phyloP scores from a whole-genome alignment of 2,329 filamentous ascomycete species.

The Tolypocladium pustulatum region DNA sequence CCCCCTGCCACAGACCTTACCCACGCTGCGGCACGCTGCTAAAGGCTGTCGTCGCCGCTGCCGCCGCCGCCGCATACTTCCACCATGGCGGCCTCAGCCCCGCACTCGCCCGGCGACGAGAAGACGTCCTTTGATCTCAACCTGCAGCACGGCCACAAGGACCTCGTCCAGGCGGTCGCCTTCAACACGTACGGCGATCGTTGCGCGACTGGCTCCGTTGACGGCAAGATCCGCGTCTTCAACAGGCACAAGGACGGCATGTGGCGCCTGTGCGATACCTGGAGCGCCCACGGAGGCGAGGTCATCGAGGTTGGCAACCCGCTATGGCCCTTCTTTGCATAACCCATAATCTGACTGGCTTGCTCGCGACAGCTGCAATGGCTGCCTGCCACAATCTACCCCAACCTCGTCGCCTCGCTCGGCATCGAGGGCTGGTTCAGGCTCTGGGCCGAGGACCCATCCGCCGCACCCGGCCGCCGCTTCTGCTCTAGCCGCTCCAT shows the following conservation, averaged over 20 bases:
- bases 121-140: conserved; percentile 44
- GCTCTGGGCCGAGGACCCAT: conserved; percentile 85
- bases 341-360: neutral
- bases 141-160: conserved; percentile 64
- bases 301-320: conserved; percentile 61
- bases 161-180: conserved; percentile 73
- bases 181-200: conserved; percentile 91
- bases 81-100: conserved; percentile 18
- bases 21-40: neutral
- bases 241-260: conserved; percentile 67
- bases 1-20: neutral
- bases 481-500: conserved; percentile 56
- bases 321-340: neutral
- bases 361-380: conserved; percentile 61
- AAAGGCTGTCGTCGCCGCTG: neutral
- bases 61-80: neutral
- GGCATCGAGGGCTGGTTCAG: conserved; percentile 85
- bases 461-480: conserved; percentile 66
- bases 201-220: conserved; percentile 82
- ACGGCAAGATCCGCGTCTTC: conserved; percentile 89
- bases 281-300: conserved; percentile 83
- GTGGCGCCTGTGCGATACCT: conserved; percentile 77
- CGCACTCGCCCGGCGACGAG: conserved; percentile 31
- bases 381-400: conserved; percentile 83
- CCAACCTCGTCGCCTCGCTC: conserved; percentile 74